Base-by-base conservation (phyloP, 192 early-diverging fungal genomes). In the Podila minutissima region DNA sequence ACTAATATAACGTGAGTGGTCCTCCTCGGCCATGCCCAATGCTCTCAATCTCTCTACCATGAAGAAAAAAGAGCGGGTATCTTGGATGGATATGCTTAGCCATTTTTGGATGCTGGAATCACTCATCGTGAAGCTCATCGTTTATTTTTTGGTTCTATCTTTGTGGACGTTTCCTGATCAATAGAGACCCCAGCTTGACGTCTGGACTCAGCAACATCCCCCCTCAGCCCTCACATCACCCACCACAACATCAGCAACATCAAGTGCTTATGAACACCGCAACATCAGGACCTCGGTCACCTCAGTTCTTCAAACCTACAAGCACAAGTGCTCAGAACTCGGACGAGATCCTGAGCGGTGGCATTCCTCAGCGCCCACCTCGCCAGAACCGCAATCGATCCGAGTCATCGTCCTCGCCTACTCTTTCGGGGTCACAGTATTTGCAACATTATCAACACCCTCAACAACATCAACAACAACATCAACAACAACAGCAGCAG, bases 321-420 rank as follows among this genome's bases (percentile, higher is more conserved):
- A 33, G 33, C 15, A 59, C 59, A 7, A 79, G 70, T 26, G 17
- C 50, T 9, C 29, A 57, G 6, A 67, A 49, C 58, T 77, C 75
- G n/a, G 75, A 79, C 24, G 75, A 79, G 55, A 72, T 79, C 13
- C 4, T 41, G 12, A 72, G 3, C 67, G 48, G 59, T 15, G 37
- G 59, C n/a, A 63, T 78, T 37, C 75, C 75, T 26, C 75, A 72
- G 59, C 41, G 75, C 35, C 75, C 75, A 58, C 66, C 75, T 29
- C 75, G 69, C 31, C 58, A 55, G 28, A 72, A 48, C 29, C 58
- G 75, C 55, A 64, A 68, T 53, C 69, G 69, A 8, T 79, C 75
- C 1, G 75, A 61, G 22, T 71, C 70, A 1, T 33, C 69, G 20
- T 62, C 75, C n/a, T 79, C 75, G 5, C 69, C 69, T 4, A 62